phyloP scores from a whole-genome alignment of 163 green algal species.

The Prototheca cutis region DNA sequence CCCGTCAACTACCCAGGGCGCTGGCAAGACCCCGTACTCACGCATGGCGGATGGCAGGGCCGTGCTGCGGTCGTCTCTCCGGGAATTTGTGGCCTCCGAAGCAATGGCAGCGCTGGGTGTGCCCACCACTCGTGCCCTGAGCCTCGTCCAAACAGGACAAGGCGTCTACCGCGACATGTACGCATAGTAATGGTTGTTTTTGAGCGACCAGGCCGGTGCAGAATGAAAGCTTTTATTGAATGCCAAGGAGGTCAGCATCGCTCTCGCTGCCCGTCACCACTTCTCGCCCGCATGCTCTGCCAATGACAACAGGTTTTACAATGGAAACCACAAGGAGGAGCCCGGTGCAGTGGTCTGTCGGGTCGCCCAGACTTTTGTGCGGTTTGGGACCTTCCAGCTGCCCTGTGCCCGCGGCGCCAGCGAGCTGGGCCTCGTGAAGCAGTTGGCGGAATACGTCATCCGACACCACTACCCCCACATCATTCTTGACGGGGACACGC shows the following conservation, averaged over 20 bases:
- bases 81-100: slow-evolving; percentile 82
- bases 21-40: slow-evolving; percentile 77
- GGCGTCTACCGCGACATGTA: slow-evolving; percentile 65
- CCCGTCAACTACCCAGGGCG: slow-evolving; percentile 62
- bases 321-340: slow-evolving; percentile 71
- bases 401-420: slow-evolving; percentile 45
- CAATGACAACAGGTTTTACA: slow-evolving; percentile 34
- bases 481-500: slow-evolving; percentile 9
- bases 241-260: too few species aligned
- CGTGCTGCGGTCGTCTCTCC: slow-evolving; percentile 72
- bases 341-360: slow-evolving; percentile 75
- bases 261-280: too few species aligned
- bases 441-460: slow-evolving; percentile 77
- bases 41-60: slow-evolving; percentile 71
- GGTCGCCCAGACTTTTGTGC: slow-evolving; percentile 66
- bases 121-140: slow-evolving; percentile 77
- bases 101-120: slow-evolving; percentile 75
- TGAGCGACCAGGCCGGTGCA: too few species aligned
- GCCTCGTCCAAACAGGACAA: slow-evolving; percentile 62
- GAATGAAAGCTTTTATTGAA: too few species aligned
- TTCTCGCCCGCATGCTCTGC: neutral
- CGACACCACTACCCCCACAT: slow-evolving; percentile 68
- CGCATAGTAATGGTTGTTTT: too few species aligned
- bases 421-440: slow-evolving; percentile 46
- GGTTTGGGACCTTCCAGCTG: slow-evolving; percentile 79